Evolutionary conservation across 2,329 filamentous ascomycete species (phyloP), one percentile per base, ranked within the genome.

Genomic region (Alternaria metachromatica): DNA sequence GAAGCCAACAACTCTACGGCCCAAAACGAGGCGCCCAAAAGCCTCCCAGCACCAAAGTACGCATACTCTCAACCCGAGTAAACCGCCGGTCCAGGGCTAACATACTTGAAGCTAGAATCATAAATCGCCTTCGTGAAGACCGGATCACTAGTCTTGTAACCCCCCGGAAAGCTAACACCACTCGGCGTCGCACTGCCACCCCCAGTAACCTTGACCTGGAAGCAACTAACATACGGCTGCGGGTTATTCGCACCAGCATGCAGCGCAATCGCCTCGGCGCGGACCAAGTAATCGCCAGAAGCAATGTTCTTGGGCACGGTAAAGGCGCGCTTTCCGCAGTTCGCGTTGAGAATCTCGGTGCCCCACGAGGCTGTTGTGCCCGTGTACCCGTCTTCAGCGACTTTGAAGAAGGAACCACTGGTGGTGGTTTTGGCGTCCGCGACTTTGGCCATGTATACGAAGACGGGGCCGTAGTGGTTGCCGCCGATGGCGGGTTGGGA

Each of bases 361-460:
- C 77, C 77, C 77, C 77, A 80, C 1, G 76, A 74, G 0, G 75
- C 72, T 0, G 73, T 78, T 4, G 76, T 78, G 60, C 77, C 77
- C 1, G 71, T 74, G 72, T 78, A 78, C 21, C 76, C 77, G 44
- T 80, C 77, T 55, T 79, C 77, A 21, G 76, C 77, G 26, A 80
- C 77, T 69, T 80, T 80, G 76, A 80, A 80, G 64, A 76, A 80
- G 4, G 76, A 79, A 6, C 64, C 77, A 0, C 64, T 69, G 6
- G 60, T 72, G 0, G 77, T 76, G 8, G 74, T 76, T 55, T 68
- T 78, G 6, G 78, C 78, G 61, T 80, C 77, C 2, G 64, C 55
- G 11, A 80, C 78, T 64, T 80, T 80, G 53, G 76, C 77, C 78
- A 80, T 80, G 71, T 79, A 80, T 44, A 79, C 60, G 7, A 79